Evolutionary conservation across 2,329 filamentous ascomycete species (phyloP).

Genomic region (Fusarium sp.): DNA sequence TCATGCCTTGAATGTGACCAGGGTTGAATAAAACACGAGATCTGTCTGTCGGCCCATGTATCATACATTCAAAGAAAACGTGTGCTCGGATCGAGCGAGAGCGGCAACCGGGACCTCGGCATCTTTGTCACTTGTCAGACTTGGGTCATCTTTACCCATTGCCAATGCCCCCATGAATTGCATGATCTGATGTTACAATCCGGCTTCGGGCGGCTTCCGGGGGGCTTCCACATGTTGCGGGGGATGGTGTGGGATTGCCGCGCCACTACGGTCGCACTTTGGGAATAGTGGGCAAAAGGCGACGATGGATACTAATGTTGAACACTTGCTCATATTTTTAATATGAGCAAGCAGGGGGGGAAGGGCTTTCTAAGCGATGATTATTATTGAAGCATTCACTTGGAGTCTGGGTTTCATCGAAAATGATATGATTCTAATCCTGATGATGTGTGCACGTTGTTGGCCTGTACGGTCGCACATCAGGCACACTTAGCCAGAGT

Average conservation of each 20-base stretch:
- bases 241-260: slow-evolving; percentile 2
- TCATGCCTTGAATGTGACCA: background rate
- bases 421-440: background rate
- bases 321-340: background rate
- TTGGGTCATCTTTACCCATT: background rate
- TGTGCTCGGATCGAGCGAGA: slow-evolving; percentile 20
- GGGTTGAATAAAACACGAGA: slow-evolving; percentile 15
- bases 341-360: background rate
- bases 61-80: slow-evolving; percentile 1
- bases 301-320: background rate
- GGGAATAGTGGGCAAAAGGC: background rate
- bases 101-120: slow-evolving; percentile 34
- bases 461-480: background rate
- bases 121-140: slow-evolving; percentile 3
- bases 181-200: slow-evolving; percentile 41
- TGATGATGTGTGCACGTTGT: background rate
- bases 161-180: slow-evolving; percentile 14
- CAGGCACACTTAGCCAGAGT: background rate
- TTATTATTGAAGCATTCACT: background rate
- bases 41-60: background rate
- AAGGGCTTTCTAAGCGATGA: background rate
- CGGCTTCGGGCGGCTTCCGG: slow-evolving; percentile 40
- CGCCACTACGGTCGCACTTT: background rate
- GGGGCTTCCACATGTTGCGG: slow-evolving; percentile 25
- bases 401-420: background rate